Base-by-base conservation (phyloP, 2,329 filamentous ascomycete genomes). In the Monilinia fructigena region DNA sequence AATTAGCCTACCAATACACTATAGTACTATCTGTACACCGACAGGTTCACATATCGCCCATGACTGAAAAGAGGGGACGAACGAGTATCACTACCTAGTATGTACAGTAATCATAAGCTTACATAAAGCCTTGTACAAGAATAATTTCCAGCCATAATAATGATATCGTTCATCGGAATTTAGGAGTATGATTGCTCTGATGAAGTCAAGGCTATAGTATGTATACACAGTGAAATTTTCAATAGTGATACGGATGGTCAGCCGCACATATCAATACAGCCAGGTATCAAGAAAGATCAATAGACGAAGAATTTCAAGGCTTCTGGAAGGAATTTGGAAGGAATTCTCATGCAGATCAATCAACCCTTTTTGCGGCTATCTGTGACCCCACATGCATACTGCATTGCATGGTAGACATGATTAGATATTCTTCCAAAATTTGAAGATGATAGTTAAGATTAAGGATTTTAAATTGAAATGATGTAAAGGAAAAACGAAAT, bases 321-420 rank as follows among this genome's bases (percentile, higher is more conserved):
- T 66, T 66, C 64, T 62, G 50, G 64, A 66, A 66, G 64, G 48
- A 62, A 66, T 40, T 65, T 50, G 47, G 47, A 50, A 50, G 47
- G 47, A 50, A 23, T 5, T 50, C 11, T 60, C 47, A 20, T 60
- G 63, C 55, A 42, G 45, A 59, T 60, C n/a, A 42, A 42, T 14
- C 12, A 14, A 60, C 63, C 63, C 63, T 65, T 65, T 65, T 60
- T 55, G 55, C 47, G 63, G 63, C 54, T 65, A 59, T 55, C 23
- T 28, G 10, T 23, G 47, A 60, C 14, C 54, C 63, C 45, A 54
- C 18, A 35, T 35, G 31, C 31, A 35, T 28, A 6, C 53, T 59
- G 54, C 55, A 59, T 59, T 45, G 56, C 45, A n/a, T 20, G 54
- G 45, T 18, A 42, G 7, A 16, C 55, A 50, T 48, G 56, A 42